Evolutionary conservation across 179 eudicot species (phyloP), one percentile per base, ranked within the genome.

Genomic region (Vitellaria paradoxa): DNA sequence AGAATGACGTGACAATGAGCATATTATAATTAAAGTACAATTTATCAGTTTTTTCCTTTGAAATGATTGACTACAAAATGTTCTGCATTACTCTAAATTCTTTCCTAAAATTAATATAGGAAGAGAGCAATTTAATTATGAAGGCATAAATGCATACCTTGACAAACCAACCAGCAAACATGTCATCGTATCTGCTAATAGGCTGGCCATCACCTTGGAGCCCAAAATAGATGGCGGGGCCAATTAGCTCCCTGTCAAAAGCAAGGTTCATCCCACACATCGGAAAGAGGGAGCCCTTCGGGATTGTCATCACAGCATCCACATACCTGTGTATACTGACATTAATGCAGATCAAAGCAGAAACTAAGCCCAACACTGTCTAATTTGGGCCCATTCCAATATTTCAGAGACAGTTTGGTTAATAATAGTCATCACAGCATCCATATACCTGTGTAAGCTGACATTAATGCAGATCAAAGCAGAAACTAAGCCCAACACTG

Each of bases 181-280:
- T 79, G 30, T 73, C 85, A 26, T 83, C 80, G 52, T 83, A 83
- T 66, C 80, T 60, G 24, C 82, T 80, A 55, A 79, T 62, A 6
- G 80, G 85, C 20, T 76, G 85, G 40, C 85, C 85, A 61, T 82
- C 82, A 40, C 85, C 85, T 82, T 75, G 79, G 80, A 82, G 85
- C 60, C 82, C 82, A 45, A 82, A 82, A 50, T 83, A 83, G 78
- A 83, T 72, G 63, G 85, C 82, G 3, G 82, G 78, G 7, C 85
- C 82, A 52, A 83, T 66, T 26, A 79, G 65, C 7, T 79, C 82
- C 61, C 85, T 60, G 75, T 79, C 21, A 72, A 68, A 79, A 11
- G 53, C 85, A 40, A 82, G 80, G 82, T 82, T 82, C 85, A 82
- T 78, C 26, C 77, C 85, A 56, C 76, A 82, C 81, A 82, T 82